Conservation (phyloP, 2,329 filamentous ascomycete species). For the Xylaria sp. region DNA sequence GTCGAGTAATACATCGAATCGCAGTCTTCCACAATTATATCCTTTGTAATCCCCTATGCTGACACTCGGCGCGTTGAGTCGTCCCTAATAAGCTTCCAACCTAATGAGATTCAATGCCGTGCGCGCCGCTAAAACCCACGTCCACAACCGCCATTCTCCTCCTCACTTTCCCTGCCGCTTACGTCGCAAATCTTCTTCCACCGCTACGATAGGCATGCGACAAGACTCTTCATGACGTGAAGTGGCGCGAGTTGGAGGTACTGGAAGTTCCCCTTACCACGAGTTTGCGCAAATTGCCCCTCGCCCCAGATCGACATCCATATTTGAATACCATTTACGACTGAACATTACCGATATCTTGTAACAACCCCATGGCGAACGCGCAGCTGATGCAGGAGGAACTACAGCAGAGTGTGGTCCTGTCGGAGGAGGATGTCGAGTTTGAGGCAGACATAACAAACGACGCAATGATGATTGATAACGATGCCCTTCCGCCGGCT, state of each 20-base stretch:
- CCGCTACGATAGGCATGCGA: constrained; percentile 21
- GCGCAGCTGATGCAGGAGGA: constrained; percentile 60
- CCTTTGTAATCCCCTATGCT: neutral
- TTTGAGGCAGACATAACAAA: constrained; percentile 43
- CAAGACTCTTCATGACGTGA: constrained; percentile 23
- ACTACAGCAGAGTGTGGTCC: constrained; percentile 57
- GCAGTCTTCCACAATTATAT: neutral
- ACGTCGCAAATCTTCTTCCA: neutral
- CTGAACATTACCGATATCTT: neutral
- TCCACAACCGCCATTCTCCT: neutral
- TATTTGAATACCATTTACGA: neutral
- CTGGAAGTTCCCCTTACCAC: constrained; percentile 18
- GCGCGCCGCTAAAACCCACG: constrained; percentile 16
- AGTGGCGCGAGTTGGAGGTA: constrained; percentile 25
- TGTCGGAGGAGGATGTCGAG: constrained; percentile 50
- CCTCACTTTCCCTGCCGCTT: neutral
- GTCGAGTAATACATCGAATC: constrained; percentile 13
- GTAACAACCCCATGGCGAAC: constrained; percentile 46
- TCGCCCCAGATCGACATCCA: constrained; percentile 1
- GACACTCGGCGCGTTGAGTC: constrained; percentile 15
- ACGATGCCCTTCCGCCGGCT: constrained; percentile 18
- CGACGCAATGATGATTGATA: constrained; percentile 35
- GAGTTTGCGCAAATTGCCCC: constrained; percentile 7
- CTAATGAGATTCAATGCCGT: constrained; percentile 26
- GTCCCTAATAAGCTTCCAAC: constrained; percentile 9